Evolutionary conservation across 805 yeast species (phyloP).

Genomic region (Crinitomyces ghanaensis): DNA sequence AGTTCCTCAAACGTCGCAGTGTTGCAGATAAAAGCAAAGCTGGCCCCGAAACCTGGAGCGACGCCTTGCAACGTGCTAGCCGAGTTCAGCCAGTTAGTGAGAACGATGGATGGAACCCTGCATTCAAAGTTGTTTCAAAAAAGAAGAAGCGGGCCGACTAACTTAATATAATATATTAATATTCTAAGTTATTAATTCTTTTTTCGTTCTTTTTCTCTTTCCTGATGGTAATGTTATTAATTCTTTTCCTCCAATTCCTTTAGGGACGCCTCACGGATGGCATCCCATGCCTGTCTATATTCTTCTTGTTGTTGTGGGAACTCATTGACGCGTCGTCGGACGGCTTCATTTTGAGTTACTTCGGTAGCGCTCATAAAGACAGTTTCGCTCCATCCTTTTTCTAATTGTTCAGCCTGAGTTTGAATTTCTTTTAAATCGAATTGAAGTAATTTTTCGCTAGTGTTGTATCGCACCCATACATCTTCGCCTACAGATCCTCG

Average conservation of each 20-base stretch:
- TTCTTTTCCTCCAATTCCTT: conserved; percentile 10
- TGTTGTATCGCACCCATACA: conserved; percentile 63
- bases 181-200: too few relatives aligned
- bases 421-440: conserved; percentile 69
- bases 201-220: too few relatives aligned
- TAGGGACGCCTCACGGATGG: conserved; percentile 8
- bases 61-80: conserved; percentile 41
- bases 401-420: conserved; percentile 57
- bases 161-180: too few relatives aligned
- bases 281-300: conserved; percentile 14
- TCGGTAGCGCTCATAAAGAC: conserved; percentile 77
- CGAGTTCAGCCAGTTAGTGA: conserved; percentile 18
- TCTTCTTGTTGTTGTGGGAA: conserved; percentile 16
- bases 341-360: conserved; percentile 83
- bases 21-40: conserved; percentile 48
- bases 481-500: conserved; percentile 89
- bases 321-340: conserved; percentile 55
- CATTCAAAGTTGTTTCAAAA: conserved; percentile 53
- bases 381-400: conserved; percentile 69
- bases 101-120: conserved; percentile 29
- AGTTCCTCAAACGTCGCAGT: conserved; percentile 68
- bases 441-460: conserved; percentile 69
- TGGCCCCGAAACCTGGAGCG: conserved; percentile 55
- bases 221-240: too few relatives aligned
- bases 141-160: conserved; percentile 33